Percentiles rank a stretch among this genome's conserved stretches.
Conservation (phyloP, 2,329 filamentous ascomycete species). For the Verruconis gallopava region DNA sequence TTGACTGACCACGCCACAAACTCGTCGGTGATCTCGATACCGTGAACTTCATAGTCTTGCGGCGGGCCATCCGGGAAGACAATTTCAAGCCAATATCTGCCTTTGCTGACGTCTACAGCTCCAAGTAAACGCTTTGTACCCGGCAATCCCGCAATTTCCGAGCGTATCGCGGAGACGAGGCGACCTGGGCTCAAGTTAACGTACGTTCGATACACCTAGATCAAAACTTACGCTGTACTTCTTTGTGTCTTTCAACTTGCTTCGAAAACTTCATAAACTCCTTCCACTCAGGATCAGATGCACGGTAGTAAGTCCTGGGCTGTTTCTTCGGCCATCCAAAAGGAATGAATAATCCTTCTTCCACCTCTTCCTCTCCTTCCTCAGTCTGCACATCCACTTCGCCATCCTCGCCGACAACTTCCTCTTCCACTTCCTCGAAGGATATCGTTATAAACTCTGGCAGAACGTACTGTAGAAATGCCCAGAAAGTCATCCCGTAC, state of each 20-base stretch:
- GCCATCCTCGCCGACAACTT: slow-evolving; percentile 14
- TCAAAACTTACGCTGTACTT: slow-evolving; percentile 23
- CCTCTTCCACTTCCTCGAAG: slow-evolving; percentile 12
- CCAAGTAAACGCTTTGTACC: slow-evolving; percentile 22
- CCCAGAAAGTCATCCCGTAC: neutral
- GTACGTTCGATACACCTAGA: neutral
- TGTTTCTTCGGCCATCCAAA: slow-evolving; percentile 32
- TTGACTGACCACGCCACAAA: slow-evolving; percentile 29
- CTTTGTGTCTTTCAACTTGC: slow-evolving; percentile 27
- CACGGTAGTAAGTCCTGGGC: slow-evolving; percentile 32
- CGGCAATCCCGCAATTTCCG: slow-evolving; percentile 19
- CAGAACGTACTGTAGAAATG: slow-evolving; percentile 1
- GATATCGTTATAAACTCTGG: slow-evolving; percentile 1
- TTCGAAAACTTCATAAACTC: slow-evolving; percentile 33
- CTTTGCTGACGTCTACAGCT: slow-evolving; percentile 25
- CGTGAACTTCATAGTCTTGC: slow-evolving; percentile 34
- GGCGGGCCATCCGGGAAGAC: slow-evolving; percentile 36
- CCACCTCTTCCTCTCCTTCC: slow-evolving; percentile 20
- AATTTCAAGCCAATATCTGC: slow-evolving; percentile 36
- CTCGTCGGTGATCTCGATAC: slow-evolving; percentile 28
- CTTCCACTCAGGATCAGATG: slow-evolving; percentile 41
- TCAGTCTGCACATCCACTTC: slow-evolving; percentile 19
- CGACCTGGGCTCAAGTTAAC: slow-evolving; percentile 18
- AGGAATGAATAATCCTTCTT: slow-evolving; percentile 32
- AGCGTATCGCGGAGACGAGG: slow-evolving; percentile 24